Base-by-base conservation (phyloP, 805 yeast genomes). In the Vanderwaltozyma yarrowii region DNA sequence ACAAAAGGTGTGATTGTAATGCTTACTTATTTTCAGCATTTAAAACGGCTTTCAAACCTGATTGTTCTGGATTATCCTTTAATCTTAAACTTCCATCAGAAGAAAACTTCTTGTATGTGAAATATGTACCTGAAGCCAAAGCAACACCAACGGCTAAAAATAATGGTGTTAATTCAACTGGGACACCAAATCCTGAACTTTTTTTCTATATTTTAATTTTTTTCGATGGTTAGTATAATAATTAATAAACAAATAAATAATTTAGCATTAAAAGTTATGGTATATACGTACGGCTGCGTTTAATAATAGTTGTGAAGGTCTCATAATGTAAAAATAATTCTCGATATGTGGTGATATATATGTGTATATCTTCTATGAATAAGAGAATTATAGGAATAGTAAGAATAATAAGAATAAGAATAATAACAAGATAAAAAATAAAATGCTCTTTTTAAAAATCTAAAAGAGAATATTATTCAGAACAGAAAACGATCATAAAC, bases 151-250 rank as follows among this genome's bases (percentile, higher is more conserved):
- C 67, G 29, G 77, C 78, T 26, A 70, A 61, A 50, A 72, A 72
- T 46, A 74, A 63, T 54, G 80, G 80, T 41, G 75, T 70, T 51
- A 74, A 58, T 61, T 74, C 80, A 38, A 73, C 69, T 51, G 79
- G 79, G 38, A 73, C 48, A 31, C 52, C 51, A 31, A 51, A 35
- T 41, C 62, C 62, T 39, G 60, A 45, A 21, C 56, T 42, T 51
- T 65, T 65, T 49, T 65, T 66, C 61, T 62, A 45, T 42, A 32
- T n/a, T n/a, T n/a, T n/a, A n/a, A n/a, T n/a, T n/a, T n/a, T n/a
- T n/a, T n/a, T n/a, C n/a, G n/a, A n/a, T n/a, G n/a, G n/a, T n/a
- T n/a, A n/a, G n/a, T n/a, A n/a, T n/a, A n/a, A n/a, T n/a, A n/a
- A n/a, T n/a, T 10, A 21, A 21, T 21, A 10, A 7, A 8, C 14